phyloP scores from a whole-genome alignment of 495 filamentous ascomycete genomes.

The Jackrogersella multiformis region DNA sequence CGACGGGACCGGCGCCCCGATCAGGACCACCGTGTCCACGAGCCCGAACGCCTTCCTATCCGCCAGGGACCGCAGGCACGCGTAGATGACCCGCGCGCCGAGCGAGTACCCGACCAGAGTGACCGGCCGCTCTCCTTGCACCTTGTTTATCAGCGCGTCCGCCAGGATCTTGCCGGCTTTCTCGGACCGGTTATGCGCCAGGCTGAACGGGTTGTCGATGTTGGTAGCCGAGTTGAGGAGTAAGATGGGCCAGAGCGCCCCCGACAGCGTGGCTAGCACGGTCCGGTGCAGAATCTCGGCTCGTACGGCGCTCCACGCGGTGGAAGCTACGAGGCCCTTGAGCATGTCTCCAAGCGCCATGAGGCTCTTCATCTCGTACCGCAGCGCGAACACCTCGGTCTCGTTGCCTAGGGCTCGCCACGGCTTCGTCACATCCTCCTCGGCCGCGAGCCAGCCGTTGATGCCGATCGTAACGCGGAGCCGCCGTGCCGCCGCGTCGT shows the following conservation, averaged over 20 bases:
- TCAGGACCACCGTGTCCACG: conserved; percentile 80
- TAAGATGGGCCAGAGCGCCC: conserved; percentile 79
- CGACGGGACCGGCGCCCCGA: conserved; percentile 82
- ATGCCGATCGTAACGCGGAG: conserved; percentile 84
- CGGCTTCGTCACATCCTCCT: conserved; percentile 74
- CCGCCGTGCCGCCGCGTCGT: conserved; percentile 54
- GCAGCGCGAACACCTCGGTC: conserved; percentile 81
- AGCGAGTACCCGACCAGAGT: conserved; percentile 87
- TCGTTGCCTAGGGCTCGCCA: conserved; percentile 76
- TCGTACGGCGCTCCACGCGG: conserved; percentile 76
- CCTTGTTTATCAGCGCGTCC: conserved; percentile 83
- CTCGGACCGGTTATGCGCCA: conserved; percentile 78
- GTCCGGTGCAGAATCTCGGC: conserved; percentile 78
- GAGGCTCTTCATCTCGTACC: conserved; percentile 79
- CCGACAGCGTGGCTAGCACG: conserved; percentile 73
- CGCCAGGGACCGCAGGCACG: conserved; percentile 74
- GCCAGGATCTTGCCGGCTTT: conserved; percentile 86
- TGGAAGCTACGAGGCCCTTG: conserved; percentile 69
- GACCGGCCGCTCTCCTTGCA: conserved; percentile 85
- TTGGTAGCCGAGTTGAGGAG: conserved; percentile 71
- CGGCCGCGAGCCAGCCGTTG: conserved; percentile 79
- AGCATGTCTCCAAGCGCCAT: conserved; percentile 79
- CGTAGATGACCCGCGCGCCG: conserved; percentile 82
- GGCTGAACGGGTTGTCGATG: conserved; percentile 85
- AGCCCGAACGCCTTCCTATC: conserved; percentile 79